Evolutionary conservation across 2,329 filamentous ascomycete genomes (phyloP), one percentile per base, ranked within the genome.

Genomic region (Neonectria coccinea): DNA sequence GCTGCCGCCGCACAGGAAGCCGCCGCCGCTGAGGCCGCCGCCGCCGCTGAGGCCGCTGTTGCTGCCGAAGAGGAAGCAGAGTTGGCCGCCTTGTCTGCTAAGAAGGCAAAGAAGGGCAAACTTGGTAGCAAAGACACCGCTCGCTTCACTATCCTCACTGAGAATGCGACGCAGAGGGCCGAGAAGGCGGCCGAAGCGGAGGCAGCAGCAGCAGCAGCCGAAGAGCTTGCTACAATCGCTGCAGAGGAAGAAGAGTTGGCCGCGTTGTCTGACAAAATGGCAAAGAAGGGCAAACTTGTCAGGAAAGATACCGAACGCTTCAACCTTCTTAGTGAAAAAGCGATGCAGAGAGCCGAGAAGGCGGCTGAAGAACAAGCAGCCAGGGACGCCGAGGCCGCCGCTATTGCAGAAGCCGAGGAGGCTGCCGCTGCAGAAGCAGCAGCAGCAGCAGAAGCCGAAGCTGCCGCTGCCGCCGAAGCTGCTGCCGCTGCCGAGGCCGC

Each of bases 401-500:
- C 72, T 20, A 65, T 65, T 42, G 66, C 67, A 45, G 65, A 39
- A 31, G 67, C 67, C 42, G 53, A 62, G 18, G 64, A 47, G 25
- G 62, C 65, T 12, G 66, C 60, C 9, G 65, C 57, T 9, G 56
- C 65, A 14, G 64, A 64, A 54, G 62, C 51, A 5, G 62, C 62
- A 2, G 68, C 62, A 6, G 55, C 27, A n/a, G 78, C 82, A 61
- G 79, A 76, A 4, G 78, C 79, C 45, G 80, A 83, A 68, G 66
- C 50, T 4, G 60, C 41, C 2, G 71, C 60, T 18, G 65, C 67
- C 10, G 57, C 69, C 12, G 70, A 74, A n/a, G 73, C 70, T 18
- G 76, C 72, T 29, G 71, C 70, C 20, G 65, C 62, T 36, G 68
- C 68, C 33, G 68, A 66, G 18, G 65, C 59, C n/a, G 70, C 71